Evolutionary conservation across 2,329 filamentous ascomycete genomes (phyloP).

Genomic region (Fusarium mundagurra): DNA sequence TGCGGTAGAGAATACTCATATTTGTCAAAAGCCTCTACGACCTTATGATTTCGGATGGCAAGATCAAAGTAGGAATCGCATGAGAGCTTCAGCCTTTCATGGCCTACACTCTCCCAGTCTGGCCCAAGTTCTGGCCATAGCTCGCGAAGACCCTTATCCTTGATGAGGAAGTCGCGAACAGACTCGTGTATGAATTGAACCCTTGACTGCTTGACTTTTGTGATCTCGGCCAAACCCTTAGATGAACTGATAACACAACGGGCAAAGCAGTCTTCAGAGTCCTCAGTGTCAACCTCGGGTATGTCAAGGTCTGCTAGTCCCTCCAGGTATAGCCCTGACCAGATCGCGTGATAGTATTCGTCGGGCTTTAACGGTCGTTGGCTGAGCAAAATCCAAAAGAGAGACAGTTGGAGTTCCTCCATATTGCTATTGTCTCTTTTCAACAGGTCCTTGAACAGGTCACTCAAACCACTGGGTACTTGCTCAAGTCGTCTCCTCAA

Average conservation of each 20-base stretch:
- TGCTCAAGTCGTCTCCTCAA: conserved; percentile 45
- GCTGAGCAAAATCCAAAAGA: conserved; percentile 64
- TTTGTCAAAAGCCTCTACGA: no score
- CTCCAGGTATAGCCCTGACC: neutral
- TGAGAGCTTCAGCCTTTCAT: conserved; percentile 3
- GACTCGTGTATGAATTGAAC: conserved; percentile 67
- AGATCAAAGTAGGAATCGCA: neutral
- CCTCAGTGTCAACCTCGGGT: conserved; percentile 32
- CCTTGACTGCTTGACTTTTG: conserved; percentile 39
- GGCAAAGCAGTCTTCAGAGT: neutral
- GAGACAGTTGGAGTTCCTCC: conserved; percentile 54
- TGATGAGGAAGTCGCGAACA: conserved; percentile 58
- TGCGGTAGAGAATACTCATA: no score
- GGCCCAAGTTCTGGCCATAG: conserved; percentile 25
- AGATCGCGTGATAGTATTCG: conserved; percentile 54
- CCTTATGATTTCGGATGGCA: no score
- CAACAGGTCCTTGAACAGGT: conserved; percentile 63
- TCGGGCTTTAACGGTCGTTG: conserved; percentile 51
- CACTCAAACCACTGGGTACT: conserved; percentile 52
- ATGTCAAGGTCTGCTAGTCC: fast-evolving
- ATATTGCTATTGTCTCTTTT: conserved; percentile 55
- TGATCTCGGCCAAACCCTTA: conserved; percentile 61
- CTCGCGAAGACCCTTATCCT: conserved; percentile 43
- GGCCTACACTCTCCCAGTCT: neutral
- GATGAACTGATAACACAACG: conserved; percentile 54